Conservation (phyloP, 2,329 filamentous ascomycete species). For the Penicillium sp. region DNA sequence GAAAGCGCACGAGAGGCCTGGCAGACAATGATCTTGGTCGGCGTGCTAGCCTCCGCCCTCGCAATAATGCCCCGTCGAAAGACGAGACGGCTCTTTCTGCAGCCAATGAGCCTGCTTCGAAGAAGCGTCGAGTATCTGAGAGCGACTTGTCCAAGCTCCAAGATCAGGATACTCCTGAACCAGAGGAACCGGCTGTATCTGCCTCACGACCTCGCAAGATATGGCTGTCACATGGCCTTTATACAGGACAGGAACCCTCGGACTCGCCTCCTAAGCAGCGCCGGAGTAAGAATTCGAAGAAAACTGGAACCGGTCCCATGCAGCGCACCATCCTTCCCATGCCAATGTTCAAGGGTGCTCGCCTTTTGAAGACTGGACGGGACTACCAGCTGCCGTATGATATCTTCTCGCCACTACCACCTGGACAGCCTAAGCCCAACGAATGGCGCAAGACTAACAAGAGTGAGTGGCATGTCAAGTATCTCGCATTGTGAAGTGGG, state of each 20-base stretch:
- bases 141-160: conserved; percentile 30
- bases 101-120: conserved; percentile 30
- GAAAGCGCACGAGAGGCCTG: conserved; percentile 60
- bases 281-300: conserved; percentile 42
- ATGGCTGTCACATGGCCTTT: conserved; percentile 79
- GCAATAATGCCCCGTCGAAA: conserved; percentile 31
- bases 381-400: conserved; percentile 90
- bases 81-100: conserved; percentile 15
- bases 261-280: conserved; percentile 50
- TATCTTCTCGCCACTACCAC: conserved; percentile 80
- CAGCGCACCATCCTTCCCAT: conserved; percentile 59
- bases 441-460: conserved; percentile 91
- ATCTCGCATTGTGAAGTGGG: conserved; percentile 1
- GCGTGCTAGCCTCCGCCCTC: conserved; percentile 58
- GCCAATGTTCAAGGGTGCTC: conserved; percentile 74
- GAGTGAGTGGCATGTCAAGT: conserved; percentile 57
- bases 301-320: conserved; percentile 27
- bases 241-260: conserved; percentile 70
- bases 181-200: conserved; percentile 21
- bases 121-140: conserved; percentile 45
- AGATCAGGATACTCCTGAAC: conserved; percentile 14
- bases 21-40: conserved; percentile 56
- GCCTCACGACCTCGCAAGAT: conserved; percentile 56
- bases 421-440: conserved; percentile 84
- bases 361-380: conserved; percentile 66